Conservation (phyloP, 2,329 filamentous ascomycete genomes). For the Trichophyton simii region DNA sequence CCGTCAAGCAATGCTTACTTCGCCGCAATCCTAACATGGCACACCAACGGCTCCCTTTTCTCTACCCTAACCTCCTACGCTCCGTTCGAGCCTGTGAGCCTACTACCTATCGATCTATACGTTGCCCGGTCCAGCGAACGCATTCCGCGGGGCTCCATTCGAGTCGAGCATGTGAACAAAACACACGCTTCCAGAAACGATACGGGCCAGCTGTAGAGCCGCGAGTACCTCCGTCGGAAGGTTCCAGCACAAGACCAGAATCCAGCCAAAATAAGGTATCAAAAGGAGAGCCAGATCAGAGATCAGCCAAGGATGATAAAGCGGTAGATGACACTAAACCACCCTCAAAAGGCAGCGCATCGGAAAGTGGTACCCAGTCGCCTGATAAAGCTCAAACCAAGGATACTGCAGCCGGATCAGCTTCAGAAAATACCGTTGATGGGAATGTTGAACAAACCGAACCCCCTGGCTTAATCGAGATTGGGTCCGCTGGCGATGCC, state of each 20-base stretch:
- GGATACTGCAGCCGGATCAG: background rate
- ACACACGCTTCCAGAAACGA: constrained; percentile 32
- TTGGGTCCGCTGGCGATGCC: background rate
- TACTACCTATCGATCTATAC: constrained; percentile 32
- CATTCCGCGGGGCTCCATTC: constrained; percentile 26
- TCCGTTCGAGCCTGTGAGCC: constrained; percentile 39
- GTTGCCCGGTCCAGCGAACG: constrained; percentile 19
- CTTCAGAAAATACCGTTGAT: background rate
- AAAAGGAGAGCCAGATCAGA: background rate
- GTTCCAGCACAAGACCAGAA: constrained; percentile 18
- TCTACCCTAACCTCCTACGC: constrained; percentile 56
- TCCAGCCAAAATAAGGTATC: constrained; percentile 6
- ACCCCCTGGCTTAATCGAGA: background rate
- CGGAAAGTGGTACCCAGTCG: background rate
- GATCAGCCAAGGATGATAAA: constrained; percentile 11
- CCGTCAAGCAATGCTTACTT: background rate
- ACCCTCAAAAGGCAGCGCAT: background rate
- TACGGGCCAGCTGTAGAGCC: constrained; percentile 36
- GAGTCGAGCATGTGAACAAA: constrained; percentile 21
- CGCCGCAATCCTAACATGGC: constrained; percentile 40
- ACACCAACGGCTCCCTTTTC: constrained; percentile 50
- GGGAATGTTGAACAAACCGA: background rate
- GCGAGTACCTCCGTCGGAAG: constrained; percentile 27
- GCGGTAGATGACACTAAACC: background rate
- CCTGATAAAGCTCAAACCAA: background rate